Conservation (phyloP, 2,329 filamentous ascomycete species). For the Talaromyces sp. region DNA sequence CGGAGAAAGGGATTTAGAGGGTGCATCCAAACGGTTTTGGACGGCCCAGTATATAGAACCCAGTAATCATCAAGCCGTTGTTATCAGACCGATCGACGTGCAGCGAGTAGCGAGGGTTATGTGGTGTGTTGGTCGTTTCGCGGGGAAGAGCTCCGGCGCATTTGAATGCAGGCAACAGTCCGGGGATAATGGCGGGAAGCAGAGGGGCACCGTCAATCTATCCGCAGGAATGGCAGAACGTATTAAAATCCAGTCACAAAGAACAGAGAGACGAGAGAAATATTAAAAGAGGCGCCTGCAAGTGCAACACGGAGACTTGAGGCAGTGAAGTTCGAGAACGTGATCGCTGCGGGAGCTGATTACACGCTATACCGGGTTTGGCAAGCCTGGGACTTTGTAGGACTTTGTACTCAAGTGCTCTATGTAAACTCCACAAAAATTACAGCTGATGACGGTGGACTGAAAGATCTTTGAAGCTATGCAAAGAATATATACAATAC, state of each 20-base stretch:
- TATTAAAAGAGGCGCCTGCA: conserved; percentile 8
- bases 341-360: conserved; percentile 32
- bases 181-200: conserved; percentile 5
- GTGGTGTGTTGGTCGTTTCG: conserved; percentile 31
- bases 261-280: conserved; percentile 7
- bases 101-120: conserved; percentile 18
- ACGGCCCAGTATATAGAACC: conserved; percentile 37
- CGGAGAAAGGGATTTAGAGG: conserved; percentile 97
- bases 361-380: conserved; percentile 36
- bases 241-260: conserved; percentile 3
- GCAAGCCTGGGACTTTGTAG: conserved; percentile 14
- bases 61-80: conserved; percentile 43
- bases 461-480: too few species aligned
- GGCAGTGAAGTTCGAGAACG: conserved; percentile 28
- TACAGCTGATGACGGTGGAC: too few species aligned
- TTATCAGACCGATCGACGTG: conserved; percentile 24
- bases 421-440: too few species aligned
- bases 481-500: not conserved
- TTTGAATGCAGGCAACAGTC: conserved; percentile 27
- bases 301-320: conserved; percentile 9
- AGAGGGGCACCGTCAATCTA: not conserved
- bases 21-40: conserved; percentile 74
- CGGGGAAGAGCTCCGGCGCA: conserved; percentile 38
- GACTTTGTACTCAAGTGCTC: not conserved
- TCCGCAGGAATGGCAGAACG: not conserved